Evolutionary conservation across 2,329 filamentous ascomycete genomes (phyloP), one percentile per base, ranked within the genome.

Genomic region (Zymoseptoria pseudotritici): DNA sequence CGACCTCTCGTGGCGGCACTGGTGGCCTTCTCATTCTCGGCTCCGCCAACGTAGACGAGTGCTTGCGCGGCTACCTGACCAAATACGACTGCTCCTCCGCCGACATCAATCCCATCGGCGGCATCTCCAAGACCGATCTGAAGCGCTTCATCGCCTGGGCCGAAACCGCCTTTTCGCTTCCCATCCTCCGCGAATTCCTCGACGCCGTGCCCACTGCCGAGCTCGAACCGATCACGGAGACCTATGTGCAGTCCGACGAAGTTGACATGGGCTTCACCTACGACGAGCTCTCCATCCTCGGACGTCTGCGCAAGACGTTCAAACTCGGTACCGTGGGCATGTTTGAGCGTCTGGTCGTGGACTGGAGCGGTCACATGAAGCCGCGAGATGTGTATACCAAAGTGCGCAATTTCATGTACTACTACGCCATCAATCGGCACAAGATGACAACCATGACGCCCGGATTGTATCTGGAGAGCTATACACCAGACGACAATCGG

Each of bases 141-240:
- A 89, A 88, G 71, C 75, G 80, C 9, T 91, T 92, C 74, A 88
- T 91, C 61, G 76, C 75, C n/a, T 91, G 83, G 80, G 82, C 85
- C 2, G 73, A 78, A 56, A 75, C 71, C 19, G 75, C 80, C 42
- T 90, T 88, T 68, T 72, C 81, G 4, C 73, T 92, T 1, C 85
- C 86, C 0, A 83, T 88, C 57, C 80, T 91, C 1, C 73, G 83
- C 9, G 79, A 83, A 9, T 92, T 91, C 75, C 73, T 91, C 49
- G 77, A 79, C 11, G 87, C 77, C 5, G 75, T 76, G 0, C 78
- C 77, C 2, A 80, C 78, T 0, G 77, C 77, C 10, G 78, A 80
- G 61, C 74, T 80, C 69, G 83, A 88, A 66, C 88, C 88, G 7
- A 83, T 89, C 53, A 87, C 86, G 0, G 78, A 81, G 1, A 78